Conservation (phyloP, 1,139 yeast species). For the Meyerozyma sp. region DNA sequence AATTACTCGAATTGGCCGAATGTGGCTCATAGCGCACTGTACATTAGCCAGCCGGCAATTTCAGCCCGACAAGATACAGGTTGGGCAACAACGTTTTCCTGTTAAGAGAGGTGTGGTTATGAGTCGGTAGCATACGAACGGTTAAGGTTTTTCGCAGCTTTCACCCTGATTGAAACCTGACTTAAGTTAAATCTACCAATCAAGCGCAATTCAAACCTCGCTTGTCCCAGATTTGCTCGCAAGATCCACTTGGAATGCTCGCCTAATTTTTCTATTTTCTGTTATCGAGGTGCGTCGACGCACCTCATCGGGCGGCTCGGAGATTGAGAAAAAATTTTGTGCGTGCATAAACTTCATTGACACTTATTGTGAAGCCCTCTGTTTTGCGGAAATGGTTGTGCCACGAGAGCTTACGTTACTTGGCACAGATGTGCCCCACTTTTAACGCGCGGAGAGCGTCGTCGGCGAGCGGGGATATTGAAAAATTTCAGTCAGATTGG, state of each 20-base stretch:
- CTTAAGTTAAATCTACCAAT: too few species aligned
- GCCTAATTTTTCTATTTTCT: background rate
- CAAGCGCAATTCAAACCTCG: too few species aligned
- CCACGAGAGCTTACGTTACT: background rate
- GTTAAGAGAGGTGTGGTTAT: background rate
- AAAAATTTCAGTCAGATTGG: background rate
- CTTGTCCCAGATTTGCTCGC: too few species aligned
- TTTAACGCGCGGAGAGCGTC: background rate
- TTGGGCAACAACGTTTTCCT: background rate
- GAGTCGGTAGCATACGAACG: too few species aligned
- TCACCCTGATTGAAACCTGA: too few species aligned
- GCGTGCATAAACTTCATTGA: background rate
- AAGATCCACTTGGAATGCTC: background rate
- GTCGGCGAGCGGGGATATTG: background rate
- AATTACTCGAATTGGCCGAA: too few species aligned
- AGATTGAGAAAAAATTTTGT: background rate
- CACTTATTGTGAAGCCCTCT: background rate
- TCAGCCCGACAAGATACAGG: too few species aligned
- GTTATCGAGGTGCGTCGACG: constrained; percentile 1
- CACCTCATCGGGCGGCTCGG: background rate
- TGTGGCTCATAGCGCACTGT: too few species aligned
- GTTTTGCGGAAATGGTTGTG: background rate
- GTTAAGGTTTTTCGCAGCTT: too few species aligned
- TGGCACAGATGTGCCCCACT: background rate
- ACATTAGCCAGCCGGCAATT: too few species aligned